Evolutionary conservation across 371 early-diverging fungal species (phyloP).

Genomic region (Mucor ambiguus): DNA sequence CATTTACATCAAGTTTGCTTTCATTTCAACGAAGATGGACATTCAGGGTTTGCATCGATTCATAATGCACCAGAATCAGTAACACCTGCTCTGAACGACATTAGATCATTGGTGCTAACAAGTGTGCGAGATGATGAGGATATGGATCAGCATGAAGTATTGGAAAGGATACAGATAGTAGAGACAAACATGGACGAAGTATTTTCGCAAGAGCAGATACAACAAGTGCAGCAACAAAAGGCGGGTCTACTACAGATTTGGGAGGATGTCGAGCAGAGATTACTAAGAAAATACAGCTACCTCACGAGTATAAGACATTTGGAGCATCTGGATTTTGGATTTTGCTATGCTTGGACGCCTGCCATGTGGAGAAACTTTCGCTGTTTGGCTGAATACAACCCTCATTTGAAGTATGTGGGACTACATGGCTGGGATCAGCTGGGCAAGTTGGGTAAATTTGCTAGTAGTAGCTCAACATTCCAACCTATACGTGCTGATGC

Average conservation of each 20-base stretch:
- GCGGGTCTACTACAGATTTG: slow-evolving; percentile 1
- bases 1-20: slow-evolving; percentile 5
- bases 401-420: slow-evolving; percentile 2
- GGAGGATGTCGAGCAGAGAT: background rate
- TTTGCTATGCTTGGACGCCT: slow-evolving; percentile 28
- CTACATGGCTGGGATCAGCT: slow-evolving; percentile 32
- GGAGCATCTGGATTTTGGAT: slow-evolving; percentile 24
- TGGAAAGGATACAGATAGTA: slow-evolving; percentile 10
- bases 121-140: slow-evolving; percentile 19
- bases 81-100: background rate
- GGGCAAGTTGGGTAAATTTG: slow-evolving; percentile 19
- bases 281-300: slow-evolving; percentile 16
- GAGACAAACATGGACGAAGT: slow-evolving; percentile 16
- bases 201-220: slow-evolving; percentile 9
- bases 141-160: slow-evolving; percentile 9
- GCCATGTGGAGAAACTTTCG: slow-evolving; percentile 17
- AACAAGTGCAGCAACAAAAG: slow-evolving; percentile 3
- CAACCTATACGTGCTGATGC: slow-evolving; percentile 24
- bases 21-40: slow-evolving; percentile 22
- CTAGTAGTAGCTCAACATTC: slow-evolving; percentile 11
- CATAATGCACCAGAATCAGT: slow-evolving; percentile 2
- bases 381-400: background rate
- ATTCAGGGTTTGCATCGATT: slow-evolving; percentile 25
- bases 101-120: slow-evolving; percentile 7
- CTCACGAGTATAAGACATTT: slow-evolving; percentile 6